Base-by-base conservation (phyloP, 768 basidiomycete genomes). In the Boletus patriciae region DNA sequence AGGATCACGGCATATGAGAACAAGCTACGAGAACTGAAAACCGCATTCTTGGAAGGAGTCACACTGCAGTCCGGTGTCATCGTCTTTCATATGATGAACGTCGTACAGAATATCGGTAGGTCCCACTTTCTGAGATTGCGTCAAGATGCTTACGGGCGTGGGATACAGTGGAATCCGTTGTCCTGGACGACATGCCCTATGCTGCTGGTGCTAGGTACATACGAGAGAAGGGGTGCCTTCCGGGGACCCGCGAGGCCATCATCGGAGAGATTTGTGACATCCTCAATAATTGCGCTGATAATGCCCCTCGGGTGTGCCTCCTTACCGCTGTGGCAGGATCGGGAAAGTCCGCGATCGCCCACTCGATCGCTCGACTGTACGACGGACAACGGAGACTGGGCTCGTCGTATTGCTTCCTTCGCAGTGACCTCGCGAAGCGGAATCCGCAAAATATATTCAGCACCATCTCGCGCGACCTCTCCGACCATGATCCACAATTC, bases 321-420 rank as follows among this genome's bases (percentile, higher is more conserved):
- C 67, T 72, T 10, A 53, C 59, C 5, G 71, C 72, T 5, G 51
- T 55, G 10, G 55, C 60, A 0, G 66, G 63, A 13, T 71, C 67
- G 1, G 71, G 70, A 12, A 72, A 73, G 41, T 69, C 72, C 6
- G 55, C 63, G 0, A 45, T 72, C 27, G 72, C 71, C 10, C 63
- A 68, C 44, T 59, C 65, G 12, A 62, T 68, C 23, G 68, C 71
- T 41, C 43, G 38, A 18, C 37, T 56, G 18, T 69, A 68, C 18
- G 60, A 66, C 11, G 49, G 50, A 4, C 55, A 68, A 36, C 18
- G 54, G n/a, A 61, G 71, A 27, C 60, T 73, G 1, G 72, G 71
- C 15, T 69, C 71, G 27, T 66, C 66, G 4, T 65, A 68, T n/a
- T 74, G 62, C 45, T 67, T 73, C 49, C 48, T 59, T 23, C 57